phyloP scores from a whole-genome alignment of 2,329 filamentous ascomycete species.

The Fusarium miscanthi region DNA sequence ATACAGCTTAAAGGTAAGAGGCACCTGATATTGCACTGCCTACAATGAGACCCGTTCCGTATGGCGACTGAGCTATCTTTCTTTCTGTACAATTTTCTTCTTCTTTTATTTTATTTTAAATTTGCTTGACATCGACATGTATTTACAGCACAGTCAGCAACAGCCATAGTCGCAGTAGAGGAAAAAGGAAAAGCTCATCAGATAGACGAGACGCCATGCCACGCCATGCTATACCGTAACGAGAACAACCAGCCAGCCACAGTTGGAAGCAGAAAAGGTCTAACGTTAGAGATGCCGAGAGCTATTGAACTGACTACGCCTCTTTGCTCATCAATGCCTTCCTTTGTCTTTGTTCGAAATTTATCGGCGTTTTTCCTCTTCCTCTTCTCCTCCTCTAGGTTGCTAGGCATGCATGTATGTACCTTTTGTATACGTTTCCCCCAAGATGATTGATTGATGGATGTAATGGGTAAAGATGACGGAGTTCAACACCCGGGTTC shows the following conservation, averaged over 20 bases:
- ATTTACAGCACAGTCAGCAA: background rate
- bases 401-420: background rate
- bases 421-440: background rate
- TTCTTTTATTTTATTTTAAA: background rate
- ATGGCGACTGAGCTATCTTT: background rate
- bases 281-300: constrained; percentile 13
- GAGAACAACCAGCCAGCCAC: constrained; percentile 37
- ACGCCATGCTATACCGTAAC: constrained; percentile 23
- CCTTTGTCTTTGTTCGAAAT: background rate
- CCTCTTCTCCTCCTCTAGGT: background rate
- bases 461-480: constrained; percentile 23
- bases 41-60: background rate
- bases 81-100: background rate
- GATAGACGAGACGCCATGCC: constrained; percentile 28
- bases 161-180: background rate
- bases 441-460: background rate
- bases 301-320: constrained; percentile 15
- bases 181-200: constrained; percentile 8
- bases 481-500: constrained; percentile 10
- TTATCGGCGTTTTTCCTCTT: background rate
- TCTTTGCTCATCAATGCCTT: constrained; percentile 1
- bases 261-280: constrained; percentile 17
- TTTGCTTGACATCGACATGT: background rate
- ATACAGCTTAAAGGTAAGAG: background rate
- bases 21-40: background rate